phyloP scores from a whole-genome alignment of 2,329 filamentous ascomycete genomes.

The Alternaria ventricosa region DNA sequence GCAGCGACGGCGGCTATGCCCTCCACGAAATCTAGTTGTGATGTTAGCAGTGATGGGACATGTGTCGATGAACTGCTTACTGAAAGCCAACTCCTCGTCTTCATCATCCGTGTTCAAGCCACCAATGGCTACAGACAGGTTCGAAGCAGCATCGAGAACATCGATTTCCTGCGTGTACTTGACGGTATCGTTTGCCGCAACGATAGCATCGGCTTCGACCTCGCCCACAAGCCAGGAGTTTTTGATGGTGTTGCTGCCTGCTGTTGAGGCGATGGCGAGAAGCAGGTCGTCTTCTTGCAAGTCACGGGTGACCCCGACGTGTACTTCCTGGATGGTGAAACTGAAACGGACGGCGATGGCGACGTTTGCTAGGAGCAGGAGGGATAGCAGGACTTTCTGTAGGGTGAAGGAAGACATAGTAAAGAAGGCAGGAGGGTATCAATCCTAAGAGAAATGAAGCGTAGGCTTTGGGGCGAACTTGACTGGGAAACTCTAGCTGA shows the following conservation, averaged over 20 bases:
- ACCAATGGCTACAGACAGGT: not conserved
- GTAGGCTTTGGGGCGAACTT: not conserved
- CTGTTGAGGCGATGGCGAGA: not conserved
- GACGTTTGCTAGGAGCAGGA: not conserved
- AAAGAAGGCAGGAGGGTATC: not conserved
- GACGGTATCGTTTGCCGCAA: not conserved
- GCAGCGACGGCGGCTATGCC: not conserved
- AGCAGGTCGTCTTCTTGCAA: not conserved
- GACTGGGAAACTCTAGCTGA: not conserved
- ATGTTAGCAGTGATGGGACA: not conserved
- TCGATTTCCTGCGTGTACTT: not conserved
- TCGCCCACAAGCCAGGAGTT: not conserved
- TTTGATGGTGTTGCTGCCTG: not conserved
- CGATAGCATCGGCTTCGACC: not conserved
- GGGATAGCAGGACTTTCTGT: not conserved
- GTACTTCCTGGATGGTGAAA: not conserved
- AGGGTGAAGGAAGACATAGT: not conserved
- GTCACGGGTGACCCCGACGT: not conserved
- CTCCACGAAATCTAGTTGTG: not conserved
- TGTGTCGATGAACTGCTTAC: not conserved
- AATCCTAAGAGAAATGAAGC: not conserved
- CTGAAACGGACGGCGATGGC: not conserved
- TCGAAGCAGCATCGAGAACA: not conserved
- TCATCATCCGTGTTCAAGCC: not conserved
- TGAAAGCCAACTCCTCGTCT: not conserved